These are phyloP conservation scores for Nemania sp. DNA, from an alignment of 2,329 filamentous ascomycete species.

Conservation along the genomic window DNA sequence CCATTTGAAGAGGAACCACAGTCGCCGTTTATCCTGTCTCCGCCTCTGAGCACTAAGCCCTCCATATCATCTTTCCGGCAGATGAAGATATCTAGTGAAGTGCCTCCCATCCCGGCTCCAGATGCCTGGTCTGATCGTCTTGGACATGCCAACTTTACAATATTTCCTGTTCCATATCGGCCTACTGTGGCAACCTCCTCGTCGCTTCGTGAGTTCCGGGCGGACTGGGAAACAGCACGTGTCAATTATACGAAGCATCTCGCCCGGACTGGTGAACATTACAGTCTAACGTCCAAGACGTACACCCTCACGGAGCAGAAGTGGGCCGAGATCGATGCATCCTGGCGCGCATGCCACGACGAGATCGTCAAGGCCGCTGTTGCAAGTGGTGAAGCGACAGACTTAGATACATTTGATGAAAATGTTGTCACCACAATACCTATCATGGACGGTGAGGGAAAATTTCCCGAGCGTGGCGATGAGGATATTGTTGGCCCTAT, in stretches of 20 bases:
- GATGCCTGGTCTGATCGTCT: slow-evolving; percentile 85
- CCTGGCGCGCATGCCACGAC: slow-evolving; percentile 74
- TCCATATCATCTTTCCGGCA: slow-evolving; percentile 75
- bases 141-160: slow-evolving; percentile 92
- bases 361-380: slow-evolving; percentile 59
- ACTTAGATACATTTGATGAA: slow-evolving; percentile 54
- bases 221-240: slow-evolving; percentile 81
- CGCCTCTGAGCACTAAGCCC: slow-evolving; percentile 75
- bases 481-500: slow-evolving; percentile 94
- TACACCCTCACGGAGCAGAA: slow-evolving; percentile 85
- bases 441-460: slow-evolving; percentile 72
- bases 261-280: slow-evolving; percentile 85
- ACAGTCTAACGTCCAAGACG: slow-evolving; percentile 85
- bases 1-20: slow-evolving; percentile 46
- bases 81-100: slow-evolving; percentile 45
- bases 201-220: slow-evolving; percentile 63
- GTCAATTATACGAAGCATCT: slow-evolving; percentile 89
- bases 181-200: slow-evolving; percentile 64
- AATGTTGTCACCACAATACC: slow-evolving; percentile 67
- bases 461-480: slow-evolving; percentile 86
- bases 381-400: slow-evolving; percentile 44
- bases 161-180: slow-evolving; percentile 78
- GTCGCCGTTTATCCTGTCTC: slow-evolving; percentile 57
- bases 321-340: slow-evolving; percentile 77
- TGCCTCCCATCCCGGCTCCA: slow-evolving; percentile 58